These are phyloP conservation scores for Tetrapyrgos nigripes DNA, from an alignment of 1,284 basidiomycete genomes.

Conservation along the genomic window DNA sequence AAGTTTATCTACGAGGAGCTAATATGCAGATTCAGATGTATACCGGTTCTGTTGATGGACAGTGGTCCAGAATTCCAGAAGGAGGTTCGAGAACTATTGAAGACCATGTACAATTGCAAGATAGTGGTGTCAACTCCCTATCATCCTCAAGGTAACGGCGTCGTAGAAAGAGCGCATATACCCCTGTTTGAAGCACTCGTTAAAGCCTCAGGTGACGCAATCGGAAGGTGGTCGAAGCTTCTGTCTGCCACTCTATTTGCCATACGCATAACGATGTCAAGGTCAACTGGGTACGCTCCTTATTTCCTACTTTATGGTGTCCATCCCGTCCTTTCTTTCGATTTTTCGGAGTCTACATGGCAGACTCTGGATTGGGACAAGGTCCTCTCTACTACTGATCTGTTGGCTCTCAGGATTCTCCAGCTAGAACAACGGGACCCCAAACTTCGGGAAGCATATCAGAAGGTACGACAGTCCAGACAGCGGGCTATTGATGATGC, in stretches of 20 bases:
- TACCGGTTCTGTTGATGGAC: conserved; percentile 31
- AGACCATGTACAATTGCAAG: conserved; percentile 26
- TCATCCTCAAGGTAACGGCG: conserved; percentile 38
- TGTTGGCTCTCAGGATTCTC: conserved; percentile 15
- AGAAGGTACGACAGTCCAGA: background rate
- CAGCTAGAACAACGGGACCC: conserved; percentile 12
- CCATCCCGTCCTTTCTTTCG: conserved; percentile 25
- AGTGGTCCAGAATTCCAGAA: conserved; percentile 35
- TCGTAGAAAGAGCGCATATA: conserved; percentile 33
- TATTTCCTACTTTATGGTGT: conserved; percentile 14
- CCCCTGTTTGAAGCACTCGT: conserved; percentile 28
- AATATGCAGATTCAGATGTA: conserved; percentile 32
- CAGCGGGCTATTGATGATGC: background rate
- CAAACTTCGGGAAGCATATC: background rate
- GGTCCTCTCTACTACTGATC: conserved; percentile 12
- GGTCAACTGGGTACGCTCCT: conserved; percentile 21
- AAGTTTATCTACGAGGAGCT: conserved; percentile 36
- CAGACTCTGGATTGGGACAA: conserved; percentile 14
- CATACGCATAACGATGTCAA: conserved; percentile 19
- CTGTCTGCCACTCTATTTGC: conserved; percentile 20
- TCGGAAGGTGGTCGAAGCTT: conserved; percentile 18
- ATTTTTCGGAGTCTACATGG: conserved; percentile 23
- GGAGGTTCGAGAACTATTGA: conserved; percentile 23
- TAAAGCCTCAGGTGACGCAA: conserved; percentile 25
- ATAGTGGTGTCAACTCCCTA: conserved; percentile 34